These are phyloP conservation scores for Phanerochaete sordida DNA, from an alignment of 768 basidiomycete species.

Conservation along the genomic window DNA sequence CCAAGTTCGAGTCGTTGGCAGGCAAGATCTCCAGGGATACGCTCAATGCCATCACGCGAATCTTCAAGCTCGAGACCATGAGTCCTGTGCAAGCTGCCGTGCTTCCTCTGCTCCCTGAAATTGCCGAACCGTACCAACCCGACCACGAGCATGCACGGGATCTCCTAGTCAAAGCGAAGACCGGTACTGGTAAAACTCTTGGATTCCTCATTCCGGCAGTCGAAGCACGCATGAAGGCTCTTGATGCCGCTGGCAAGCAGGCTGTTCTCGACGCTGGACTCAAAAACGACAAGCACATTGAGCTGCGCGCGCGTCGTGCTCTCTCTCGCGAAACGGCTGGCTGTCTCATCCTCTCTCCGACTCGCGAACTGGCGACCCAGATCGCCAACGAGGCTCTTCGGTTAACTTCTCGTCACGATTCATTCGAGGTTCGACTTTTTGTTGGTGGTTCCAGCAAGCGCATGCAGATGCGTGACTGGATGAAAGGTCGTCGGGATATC, in stretches of 20 bases:
- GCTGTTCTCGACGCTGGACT: conserved; percentile 42
- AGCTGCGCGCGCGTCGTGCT: conserved; percentile 26
- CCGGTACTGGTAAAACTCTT: conserved; percentile 87
- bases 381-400: conserved; percentile 81
- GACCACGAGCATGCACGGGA: conserved; percentile 45
- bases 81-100: conserved; percentile 81
- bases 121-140: conserved; percentile 51
- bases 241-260: conserved; percentile 43
- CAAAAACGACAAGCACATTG: conserved; percentile 26
- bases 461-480: conserved; percentile 67
- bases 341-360: conserved; percentile 81
- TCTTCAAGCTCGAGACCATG: conserved; percentile 72
- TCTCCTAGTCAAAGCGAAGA: conserved; percentile 82
- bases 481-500: conserved; percentile 63
- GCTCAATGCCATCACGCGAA: conserved; percentile 55
- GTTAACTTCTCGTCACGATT: conserved; percentile 55
- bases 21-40: conserved; percentile 37
- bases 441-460: conserved; percentile 73
- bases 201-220: conserved; percentile 87
- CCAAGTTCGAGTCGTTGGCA: conserved; percentile 34
- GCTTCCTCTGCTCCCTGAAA: conserved; percentile 65
- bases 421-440: conserved; percentile 69
- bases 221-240: conserved; percentile 63
- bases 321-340: conserved; percentile 56
- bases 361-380: conserved; percentile 85